Conservation (phyloP, 305 asterid species). For the Rubia balearica region DNA sequence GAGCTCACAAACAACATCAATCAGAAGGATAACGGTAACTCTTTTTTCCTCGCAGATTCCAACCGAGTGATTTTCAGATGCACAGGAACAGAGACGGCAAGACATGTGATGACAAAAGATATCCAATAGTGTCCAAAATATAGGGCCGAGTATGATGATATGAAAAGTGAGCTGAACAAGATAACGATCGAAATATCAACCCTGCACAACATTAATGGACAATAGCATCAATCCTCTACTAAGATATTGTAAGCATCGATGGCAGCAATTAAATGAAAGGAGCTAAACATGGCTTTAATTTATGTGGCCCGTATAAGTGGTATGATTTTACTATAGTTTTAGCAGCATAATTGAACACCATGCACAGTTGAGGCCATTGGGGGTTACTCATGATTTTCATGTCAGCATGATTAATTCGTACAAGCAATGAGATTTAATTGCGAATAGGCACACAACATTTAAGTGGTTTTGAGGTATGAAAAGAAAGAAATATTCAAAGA, state of each 20-base stretch:
- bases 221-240: neutral
- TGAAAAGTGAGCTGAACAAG: constrained; percentile 40
- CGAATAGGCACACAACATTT: constrained; percentile 1
- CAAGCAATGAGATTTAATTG: neutral
- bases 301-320: neutral
- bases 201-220: constrained; percentile 34
- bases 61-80: constrained; percentile 51
- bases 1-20: constrained; percentile 6
- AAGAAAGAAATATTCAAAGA: neutral
- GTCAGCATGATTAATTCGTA: neutral
- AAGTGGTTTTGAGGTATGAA: neutral
- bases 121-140: constrained; percentile 48
- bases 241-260: neutral
- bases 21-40: constrained; percentile 66
- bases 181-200: constrained; percentile 52
- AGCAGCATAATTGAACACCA: neutral
- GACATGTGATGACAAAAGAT: constrained; percentile 39
- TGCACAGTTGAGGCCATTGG: neutral
- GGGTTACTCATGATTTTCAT: no score
- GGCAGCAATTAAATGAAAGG: neutral
- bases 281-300: neutral
- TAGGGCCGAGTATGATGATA: constrained; percentile 53
- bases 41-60: constrained; percentile 57
- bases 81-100: constrained; percentile 44
- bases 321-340: neutral